Evolutionary conservation across 257 asterid species (phyloP), one percentile per base, ranked within the genome.

Genomic region (Asclepias syriaca): DNA sequence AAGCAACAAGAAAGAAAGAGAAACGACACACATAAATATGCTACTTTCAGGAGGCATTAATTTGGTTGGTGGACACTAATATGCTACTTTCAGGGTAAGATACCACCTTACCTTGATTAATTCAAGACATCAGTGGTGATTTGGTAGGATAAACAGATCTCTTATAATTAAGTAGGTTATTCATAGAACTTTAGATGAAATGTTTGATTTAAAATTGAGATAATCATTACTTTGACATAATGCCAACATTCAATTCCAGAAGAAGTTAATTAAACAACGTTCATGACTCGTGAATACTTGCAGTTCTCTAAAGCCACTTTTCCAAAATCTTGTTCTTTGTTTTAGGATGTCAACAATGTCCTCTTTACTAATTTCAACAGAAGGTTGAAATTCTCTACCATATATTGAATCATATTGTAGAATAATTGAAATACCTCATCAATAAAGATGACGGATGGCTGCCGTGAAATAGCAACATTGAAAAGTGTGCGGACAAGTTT

Each of bases 401-500:
- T 8, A 21, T 56, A 7, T 8, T 12, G 15, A 56, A 56, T 34
- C 15, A 56, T 8, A 53, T 50, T 46, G 14, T 22, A 39, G n/a
- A 32, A 29, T 29, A n/a, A 61, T 73, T 37, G 53, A 24, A 82
- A 70, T 87, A 95, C 99, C 99, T 95, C 99, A 81, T 95, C 99
- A 71, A 95, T 92, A 84, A 95, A 95, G 71, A 95, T 92, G 55
- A 95, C 99, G 19, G 99, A 95, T 70, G 99, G 99, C 83, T 95
- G 90, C 85, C 86, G 83, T 73, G 98, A 87, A 77, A 92, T 82
- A 76, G 99, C 98, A 76, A 92, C 94, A 89, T 78, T 80, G 79
- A 95, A 95, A 81, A 95, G 98, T 67, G 98, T 90, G 5, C 96
- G 90, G 61, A 95, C 98, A 81, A 95, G 98, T 87, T 95, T 95